Percentiles rank a stretch among this genome's conserved stretches.
Evolutionary conservation across 202 grass and related monocot genomes (phyloP).

Genomic region (Sporobolus alterniflorus): DNA sequence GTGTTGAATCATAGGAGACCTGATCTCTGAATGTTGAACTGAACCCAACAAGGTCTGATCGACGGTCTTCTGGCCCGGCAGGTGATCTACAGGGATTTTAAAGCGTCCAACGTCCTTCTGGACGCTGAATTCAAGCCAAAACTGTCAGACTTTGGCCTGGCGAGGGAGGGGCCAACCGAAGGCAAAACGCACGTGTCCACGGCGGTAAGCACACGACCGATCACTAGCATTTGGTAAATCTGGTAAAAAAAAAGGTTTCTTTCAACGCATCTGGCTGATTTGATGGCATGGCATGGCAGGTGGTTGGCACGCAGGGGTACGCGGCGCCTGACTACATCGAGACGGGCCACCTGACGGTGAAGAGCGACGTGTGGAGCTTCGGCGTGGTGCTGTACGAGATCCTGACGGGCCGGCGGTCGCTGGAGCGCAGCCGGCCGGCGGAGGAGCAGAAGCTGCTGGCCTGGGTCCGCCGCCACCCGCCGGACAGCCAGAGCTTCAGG

Average conservation of each 20-base stretch:
- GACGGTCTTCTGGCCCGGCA: constrained; percentile 25
- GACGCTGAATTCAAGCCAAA: constrained; percentile 84
- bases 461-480: constrained; percentile 65
- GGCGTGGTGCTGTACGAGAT: constrained; percentile 93
- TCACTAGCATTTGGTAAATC: too few relatives aligned
- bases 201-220: constrained; percentile 41
- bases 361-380: constrained; percentile 95
- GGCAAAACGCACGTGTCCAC: constrained; percentile 86
- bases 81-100: constrained; percentile 95
- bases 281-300: constrained; percentile 37
- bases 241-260: too few relatives aligned
- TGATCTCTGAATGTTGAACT: too few relatives aligned
- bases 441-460: constrained; percentile 78
- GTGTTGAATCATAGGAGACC: too few relatives aligned
- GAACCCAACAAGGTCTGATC: constrained; percentile 29
- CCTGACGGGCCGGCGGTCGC: constrained; percentile 69
- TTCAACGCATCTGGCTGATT: too few relatives aligned
- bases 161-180: constrained; percentile 69
- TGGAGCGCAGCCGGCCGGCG: constrained; percentile 58
- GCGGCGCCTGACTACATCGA: constrained; percentile 94
- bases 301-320: constrained; percentile 86
- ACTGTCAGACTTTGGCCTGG: constrained; percentile 89
- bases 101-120: constrained; percentile 84
- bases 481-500: constrained; percentile 53
- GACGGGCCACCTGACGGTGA: constrained; percentile 79